These are phyloP conservation scores for Rhodotorula kratochvilovae DNA, from an alignment of 768 basidiomycete genomes.

Conservation along the genomic window DNA sequence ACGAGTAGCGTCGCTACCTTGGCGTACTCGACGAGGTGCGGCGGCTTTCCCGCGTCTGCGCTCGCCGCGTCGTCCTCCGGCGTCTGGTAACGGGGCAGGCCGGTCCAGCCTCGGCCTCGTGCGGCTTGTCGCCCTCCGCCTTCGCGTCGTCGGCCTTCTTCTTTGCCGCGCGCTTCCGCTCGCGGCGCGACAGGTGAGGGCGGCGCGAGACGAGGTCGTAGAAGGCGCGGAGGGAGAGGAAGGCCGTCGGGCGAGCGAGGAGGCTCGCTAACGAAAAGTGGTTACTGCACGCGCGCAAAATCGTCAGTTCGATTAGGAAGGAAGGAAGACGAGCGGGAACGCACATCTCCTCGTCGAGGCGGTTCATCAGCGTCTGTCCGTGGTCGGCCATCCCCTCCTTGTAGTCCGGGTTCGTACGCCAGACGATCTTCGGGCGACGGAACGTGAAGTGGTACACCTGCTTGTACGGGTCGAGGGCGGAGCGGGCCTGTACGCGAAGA, in stretches of 20 bases:
- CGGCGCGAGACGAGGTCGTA: background rate
- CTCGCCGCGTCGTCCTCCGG: slow-evolving; percentile 20
- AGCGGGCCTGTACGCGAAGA: too few species aligned
- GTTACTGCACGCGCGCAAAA: background rate
- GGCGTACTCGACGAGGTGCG: slow-evolving; percentile 65
- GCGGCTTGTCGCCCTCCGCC: slow-evolving; percentile 3
- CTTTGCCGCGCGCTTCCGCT: slow-evolving; percentile 37
- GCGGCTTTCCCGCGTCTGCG: background rate
- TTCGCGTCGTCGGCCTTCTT: slow-evolving; percentile 21
- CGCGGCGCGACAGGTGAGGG: background rate
- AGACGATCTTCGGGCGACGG: slow-evolving; percentile 59
- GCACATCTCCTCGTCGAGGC: slow-evolving; percentile 52
- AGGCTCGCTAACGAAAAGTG: background rate
- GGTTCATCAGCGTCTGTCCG: slow-evolving; percentile 61
- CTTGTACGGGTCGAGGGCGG: slow-evolving; percentile 76
- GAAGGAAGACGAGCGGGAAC: background rate
- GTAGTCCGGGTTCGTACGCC: slow-evolving; percentile 72
- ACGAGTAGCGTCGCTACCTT: slow-evolving; percentile 78
- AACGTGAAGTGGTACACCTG: slow-evolving; percentile 70
- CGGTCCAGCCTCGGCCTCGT: slow-evolving; percentile 46
- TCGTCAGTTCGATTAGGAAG: background rate
- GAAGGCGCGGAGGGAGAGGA: slow-evolving; percentile 7
- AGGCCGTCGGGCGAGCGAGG: background rate
- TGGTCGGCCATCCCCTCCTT: slow-evolving; percentile 61
- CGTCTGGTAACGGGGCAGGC: slow-evolving; percentile 49